These are phyloP conservation scores for Lichtheimia ramosa DNA, from an alignment of 371 early-diverging fungal species.

Conservation along the genomic window DNA sequence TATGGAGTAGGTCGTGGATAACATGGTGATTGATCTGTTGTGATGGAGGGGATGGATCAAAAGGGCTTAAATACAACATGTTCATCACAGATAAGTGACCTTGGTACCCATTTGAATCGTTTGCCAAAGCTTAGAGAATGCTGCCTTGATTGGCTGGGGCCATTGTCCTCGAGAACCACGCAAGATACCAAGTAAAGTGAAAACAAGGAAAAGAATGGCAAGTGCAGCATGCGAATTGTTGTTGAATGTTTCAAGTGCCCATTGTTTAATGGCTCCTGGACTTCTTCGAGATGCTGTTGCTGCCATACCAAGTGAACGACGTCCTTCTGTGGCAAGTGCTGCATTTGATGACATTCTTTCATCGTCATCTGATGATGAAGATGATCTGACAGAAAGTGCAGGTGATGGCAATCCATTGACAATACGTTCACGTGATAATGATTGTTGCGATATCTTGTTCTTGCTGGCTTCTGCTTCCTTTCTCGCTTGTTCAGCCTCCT, in stretches of 20 bases:
- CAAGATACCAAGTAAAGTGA: slow-evolving; percentile 28
- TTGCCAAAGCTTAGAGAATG: slow-evolving; percentile 37
- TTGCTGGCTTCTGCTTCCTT: background rate
- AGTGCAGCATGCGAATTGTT: slow-evolving; percentile 20
- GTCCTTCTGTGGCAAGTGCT: slow-evolving; percentile 3
- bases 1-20: too few relatives aligned
- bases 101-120: slow-evolving; percentile 48
- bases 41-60: too few relatives aligned
- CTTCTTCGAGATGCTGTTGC: slow-evolving; percentile 1
- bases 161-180: slow-evolving; percentile 27
- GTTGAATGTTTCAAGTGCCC: slow-evolving; percentile 23
- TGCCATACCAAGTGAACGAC: background rate
- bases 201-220: slow-evolving; percentile 23
- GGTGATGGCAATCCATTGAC: background rate
- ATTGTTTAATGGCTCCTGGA: slow-evolving; percentile 19
- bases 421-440: background rate
- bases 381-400: background rate
- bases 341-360: slow-evolving; percentile 1
- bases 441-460: background rate
- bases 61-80: too few relatives aligned
- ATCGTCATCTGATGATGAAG: background rate
- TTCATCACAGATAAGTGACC: slow-evolving; percentile 41
- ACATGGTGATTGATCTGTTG: too few relatives aligned
- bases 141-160: slow-evolving; percentile 19
- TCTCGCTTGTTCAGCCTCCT: slow-evolving; percentile 4